A percentile compares a stretch with the other conserved stretches of the same genome.
Conservation (phyloP, 768 basidiomycete species). For the Amanita brunnescens region DNA sequence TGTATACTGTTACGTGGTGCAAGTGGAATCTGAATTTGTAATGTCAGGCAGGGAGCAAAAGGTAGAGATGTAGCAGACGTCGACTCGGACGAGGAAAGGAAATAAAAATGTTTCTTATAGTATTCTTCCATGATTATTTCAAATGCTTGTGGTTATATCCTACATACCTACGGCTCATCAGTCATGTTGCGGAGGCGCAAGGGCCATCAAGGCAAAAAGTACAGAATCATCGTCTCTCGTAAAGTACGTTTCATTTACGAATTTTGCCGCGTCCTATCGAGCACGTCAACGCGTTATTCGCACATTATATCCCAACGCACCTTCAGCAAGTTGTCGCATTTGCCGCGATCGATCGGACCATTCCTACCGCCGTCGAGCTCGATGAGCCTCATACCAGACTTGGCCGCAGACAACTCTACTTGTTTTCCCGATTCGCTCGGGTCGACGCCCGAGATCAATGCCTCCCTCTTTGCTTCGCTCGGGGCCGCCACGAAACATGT, state of each 20-base stretch:
- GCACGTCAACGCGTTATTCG: no score
- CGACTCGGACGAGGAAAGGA: no score
- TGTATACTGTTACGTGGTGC: no score
- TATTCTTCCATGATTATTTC: no score
- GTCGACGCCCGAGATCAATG: no score
- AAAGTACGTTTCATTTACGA: slow-evolving; percentile 56
- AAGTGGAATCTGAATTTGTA: no score
- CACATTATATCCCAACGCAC: no score
- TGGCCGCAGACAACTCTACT: background rate
- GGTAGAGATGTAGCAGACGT: no score
- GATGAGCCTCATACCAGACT: slow-evolving; percentile 42
- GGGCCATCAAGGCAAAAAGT: slow-evolving; percentile 63
- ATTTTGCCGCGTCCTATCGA: slow-evolving; percentile 58
- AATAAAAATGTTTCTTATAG: no score
- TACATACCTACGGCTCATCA: background rate
- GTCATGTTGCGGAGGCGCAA: slow-evolving; percentile 18
- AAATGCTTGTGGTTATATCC: background rate
- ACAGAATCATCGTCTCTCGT: slow-evolving; percentile 36
- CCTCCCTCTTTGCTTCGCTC: background rate
- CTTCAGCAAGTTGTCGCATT: slow-evolving; percentile 47
- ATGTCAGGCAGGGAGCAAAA: no score
- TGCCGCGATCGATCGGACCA: slow-evolving; percentile 77
- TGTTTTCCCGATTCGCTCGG: no score
- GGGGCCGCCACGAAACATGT: slow-evolving; percentile 77
- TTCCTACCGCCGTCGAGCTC: slow-evolving; percentile 78